These are phyloP conservation scores for Rutstroemia sp. DNA, from an alignment of 2,329 filamentous ascomycete species.

Conservation along the genomic window DNA sequence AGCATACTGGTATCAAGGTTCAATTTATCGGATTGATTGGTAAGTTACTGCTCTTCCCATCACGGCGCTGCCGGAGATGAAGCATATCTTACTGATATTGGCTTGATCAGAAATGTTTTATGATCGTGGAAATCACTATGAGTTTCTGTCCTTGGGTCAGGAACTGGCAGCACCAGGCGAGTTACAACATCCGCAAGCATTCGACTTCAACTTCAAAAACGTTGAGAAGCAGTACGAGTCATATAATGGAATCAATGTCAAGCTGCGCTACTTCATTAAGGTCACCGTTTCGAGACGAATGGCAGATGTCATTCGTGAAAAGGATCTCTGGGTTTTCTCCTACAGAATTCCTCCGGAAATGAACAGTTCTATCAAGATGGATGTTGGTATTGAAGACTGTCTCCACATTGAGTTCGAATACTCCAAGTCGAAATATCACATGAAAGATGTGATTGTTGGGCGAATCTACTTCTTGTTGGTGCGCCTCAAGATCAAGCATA, in stretches of 20 bases:
- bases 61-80: not conserved
- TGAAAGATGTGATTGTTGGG: conserved; percentile 98
- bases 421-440: conserved; percentile 97
- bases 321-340: conserved; percentile 99
- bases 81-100: not conserved
- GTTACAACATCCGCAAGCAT: conserved; percentile 96
- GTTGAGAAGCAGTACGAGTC: conserved; percentile 99
- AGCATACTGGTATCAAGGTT: conserved; percentile 98
- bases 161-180: conserved; percentile 95
- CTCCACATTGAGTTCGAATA: conserved; percentile 99
- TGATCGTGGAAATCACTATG: conserved; percentile 97
- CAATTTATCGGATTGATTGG: conserved; percentile 99
- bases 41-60: conserved; percentile 34
- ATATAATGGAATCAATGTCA: conserved; percentile 99
- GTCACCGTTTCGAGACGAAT: conserved; percentile 95
- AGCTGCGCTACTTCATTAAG: conserved; percentile 95
- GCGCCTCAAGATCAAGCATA: conserved; percentile 98
- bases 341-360: conserved; percentile 97
- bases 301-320: conserved; percentile 96
- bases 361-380: conserved; percentile 99
- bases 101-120: conserved; percentile 89
- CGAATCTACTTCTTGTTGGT: conserved; percentile 98
- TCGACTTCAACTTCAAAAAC: conserved; percentile 99
- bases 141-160: conserved; percentile 94
- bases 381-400: conserved; percentile 98